Evolutionary conservation across 2,329 filamentous ascomycete genomes (phyloP).

Genomic region (Phyllosticta citrichinensis): DNA sequence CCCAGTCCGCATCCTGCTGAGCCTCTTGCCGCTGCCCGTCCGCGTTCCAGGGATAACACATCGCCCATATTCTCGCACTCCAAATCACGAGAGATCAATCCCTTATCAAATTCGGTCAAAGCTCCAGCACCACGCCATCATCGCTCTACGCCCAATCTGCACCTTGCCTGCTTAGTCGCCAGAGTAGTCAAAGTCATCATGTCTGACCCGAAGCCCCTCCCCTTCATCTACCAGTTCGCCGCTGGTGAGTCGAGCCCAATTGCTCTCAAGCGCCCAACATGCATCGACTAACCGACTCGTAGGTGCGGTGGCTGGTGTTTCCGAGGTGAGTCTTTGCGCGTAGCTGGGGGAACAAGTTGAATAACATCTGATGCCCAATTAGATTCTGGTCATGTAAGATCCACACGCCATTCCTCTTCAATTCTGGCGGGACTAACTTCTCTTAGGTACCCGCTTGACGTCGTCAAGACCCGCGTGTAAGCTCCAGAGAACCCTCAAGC

Average conservation of each 20-base stretch:
- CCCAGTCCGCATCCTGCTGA: background rate
- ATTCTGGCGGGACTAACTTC: conserved; percentile 10
- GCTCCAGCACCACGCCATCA: background rate
- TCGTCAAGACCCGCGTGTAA: conserved; percentile 96
- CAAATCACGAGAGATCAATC: background rate
- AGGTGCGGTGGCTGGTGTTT: conserved; percentile 94
- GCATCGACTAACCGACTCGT: conserved; percentile 21
- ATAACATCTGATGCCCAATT: conserved; percentile 21
- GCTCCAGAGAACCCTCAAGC: conserved; percentile 20
- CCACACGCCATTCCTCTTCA: conserved; percentile 4
- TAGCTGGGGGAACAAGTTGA: background rate
- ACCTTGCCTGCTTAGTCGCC: background rate
- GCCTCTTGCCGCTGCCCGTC: background rate
- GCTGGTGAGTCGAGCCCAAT: conserved; percentile 52
- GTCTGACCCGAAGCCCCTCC: conserved; percentile 61
- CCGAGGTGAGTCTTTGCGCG: conserved; percentile 58
- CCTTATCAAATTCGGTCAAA: background rate
- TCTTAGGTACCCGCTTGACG: conserved; percentile 90
- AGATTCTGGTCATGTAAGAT: conserved; percentile 81
- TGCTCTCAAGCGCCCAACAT: conserved; percentile 19
- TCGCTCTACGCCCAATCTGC: background rate
- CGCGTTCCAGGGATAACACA: background rate
- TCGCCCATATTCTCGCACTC: background rate
- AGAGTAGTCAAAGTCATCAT: conserved; percentile 21
- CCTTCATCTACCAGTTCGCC: conserved; percentile 90